Percentiles rank a stretch among this genome's conserved stretches.
Evolutionary conservation across 805 yeast species (phyloP).

Genomic region (Pichia pseudocactophila): DNA sequence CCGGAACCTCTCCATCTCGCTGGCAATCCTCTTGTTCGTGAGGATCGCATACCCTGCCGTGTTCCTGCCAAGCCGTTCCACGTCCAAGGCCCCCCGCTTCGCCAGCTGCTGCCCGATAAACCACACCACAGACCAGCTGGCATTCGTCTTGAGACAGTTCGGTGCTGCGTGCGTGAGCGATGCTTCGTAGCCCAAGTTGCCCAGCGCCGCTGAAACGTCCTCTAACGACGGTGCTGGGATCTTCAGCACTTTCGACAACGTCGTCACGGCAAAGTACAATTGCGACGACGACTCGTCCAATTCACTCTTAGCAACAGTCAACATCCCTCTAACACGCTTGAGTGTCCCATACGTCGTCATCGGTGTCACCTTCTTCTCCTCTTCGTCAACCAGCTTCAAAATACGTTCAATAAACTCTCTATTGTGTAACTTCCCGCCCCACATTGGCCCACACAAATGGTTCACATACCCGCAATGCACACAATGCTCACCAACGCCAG

Average conservation of each 20-base stretch:
- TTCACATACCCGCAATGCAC: slow-evolving; percentile 57
- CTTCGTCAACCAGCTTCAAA: slow-evolving; percentile 38
- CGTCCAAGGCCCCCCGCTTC: slow-evolving; percentile 32
- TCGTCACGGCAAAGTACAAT: slow-evolving; percentile 78
- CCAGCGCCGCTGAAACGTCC: slow-evolving; percentile 65
- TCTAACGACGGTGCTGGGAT: slow-evolving; percentile 78
- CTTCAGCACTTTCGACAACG: slow-evolving; percentile 64
- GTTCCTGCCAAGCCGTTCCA: slow-evolving; percentile 36
- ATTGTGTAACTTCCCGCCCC: slow-evolving; percentile 76
- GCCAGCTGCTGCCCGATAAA: slow-evolving; percentile 61
- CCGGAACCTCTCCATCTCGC: neutral
- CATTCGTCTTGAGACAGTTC: slow-evolving; percentile 81
- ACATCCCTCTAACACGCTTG: slow-evolving; percentile 86
- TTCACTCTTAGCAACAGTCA: slow-evolving; percentile 73
- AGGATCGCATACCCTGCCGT: slow-evolving; percentile 53
- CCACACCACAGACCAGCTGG: slow-evolving; percentile 77
- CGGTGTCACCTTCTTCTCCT: slow-evolving; percentile 28
- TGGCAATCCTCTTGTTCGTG: slow-evolving; percentile 32
- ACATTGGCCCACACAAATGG: slow-evolving; percentile 95
- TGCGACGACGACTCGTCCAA: slow-evolving; percentile 38
- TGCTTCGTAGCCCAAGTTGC: slow-evolving; percentile 73
- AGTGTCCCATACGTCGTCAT: slow-evolving; percentile 63
- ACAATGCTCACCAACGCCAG: slow-evolving; percentile 55
- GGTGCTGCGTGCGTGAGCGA: slow-evolving; percentile 86
- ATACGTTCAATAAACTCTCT: slow-evolving; percentile 55